Conservation (phyloP, 441 rosid genomes). For the Rhodomyrtus psidioides region DNA sequence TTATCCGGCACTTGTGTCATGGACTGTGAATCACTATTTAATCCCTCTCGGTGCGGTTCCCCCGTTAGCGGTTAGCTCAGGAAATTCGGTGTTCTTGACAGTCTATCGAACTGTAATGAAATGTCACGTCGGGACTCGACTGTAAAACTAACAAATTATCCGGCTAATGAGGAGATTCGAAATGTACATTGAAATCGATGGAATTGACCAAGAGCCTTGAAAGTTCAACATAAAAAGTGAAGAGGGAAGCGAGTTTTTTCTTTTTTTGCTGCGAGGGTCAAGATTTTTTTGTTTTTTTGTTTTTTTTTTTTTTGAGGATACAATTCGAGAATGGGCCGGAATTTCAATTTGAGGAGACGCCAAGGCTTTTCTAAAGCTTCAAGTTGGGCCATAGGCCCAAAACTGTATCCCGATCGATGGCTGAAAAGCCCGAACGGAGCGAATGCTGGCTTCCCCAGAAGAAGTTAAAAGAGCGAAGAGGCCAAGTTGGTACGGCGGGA, state of each 20-base stretch:
- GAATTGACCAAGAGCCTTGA: neutral
- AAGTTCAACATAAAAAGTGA: neutral
- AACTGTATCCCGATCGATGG: no score
- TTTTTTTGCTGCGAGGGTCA: neutral
- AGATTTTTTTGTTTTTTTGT: no score
- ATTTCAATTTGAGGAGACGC: neutral
- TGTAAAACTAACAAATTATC: neutral
- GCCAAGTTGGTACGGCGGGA: neutral
- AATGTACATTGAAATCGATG: neutral
- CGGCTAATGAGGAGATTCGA: neutral
- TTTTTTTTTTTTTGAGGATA: neutral
- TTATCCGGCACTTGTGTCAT: no score
- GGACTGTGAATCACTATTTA: neutral
- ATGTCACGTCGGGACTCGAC: neutral
- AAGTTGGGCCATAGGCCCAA: neutral
- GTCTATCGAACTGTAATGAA: no score
- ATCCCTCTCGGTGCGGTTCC: neutral
- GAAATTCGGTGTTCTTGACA: no score
- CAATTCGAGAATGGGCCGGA: neutral
- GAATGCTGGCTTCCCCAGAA: neutral
- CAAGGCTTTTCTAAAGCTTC: neutral
- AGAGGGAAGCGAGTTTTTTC: rapidly evolving
- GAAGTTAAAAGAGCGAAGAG: neutral
- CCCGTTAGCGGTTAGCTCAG: neutral
- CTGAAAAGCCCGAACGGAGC: neutral